Evolutionary conservation across 2,329 filamentous ascomycete genomes (phyloP), one percentile per base, ranked within the genome.

Genomic region (Cadophora luteo-olivacea): DNA sequence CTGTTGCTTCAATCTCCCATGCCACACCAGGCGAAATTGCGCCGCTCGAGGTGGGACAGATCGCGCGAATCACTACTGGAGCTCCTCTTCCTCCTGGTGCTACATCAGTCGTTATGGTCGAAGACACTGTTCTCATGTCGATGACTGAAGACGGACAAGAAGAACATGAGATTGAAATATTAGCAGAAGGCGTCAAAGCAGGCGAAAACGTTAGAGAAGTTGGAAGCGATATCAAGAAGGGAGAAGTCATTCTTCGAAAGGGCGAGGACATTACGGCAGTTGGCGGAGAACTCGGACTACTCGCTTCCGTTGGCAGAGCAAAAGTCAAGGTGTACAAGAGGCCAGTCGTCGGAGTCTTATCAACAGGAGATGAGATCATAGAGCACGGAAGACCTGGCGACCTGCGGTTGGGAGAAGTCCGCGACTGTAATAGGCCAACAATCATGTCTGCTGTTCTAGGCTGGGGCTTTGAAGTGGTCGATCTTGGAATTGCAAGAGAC

Each of bases 71-170:
- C 74, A 99, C 96, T 0, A 99, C 96, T 0, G 96, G 96, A 0
- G 96, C 96, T 6, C 95, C 96, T 12, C 82, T 99, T 0, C 96
- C 96, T 0, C 89, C 90, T 0, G 93, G 94, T 0, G 93, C 96
- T 1, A 97, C 93, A 32, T 91, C 95, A 0, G 94, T 99, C 5
- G 91, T 97, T 58, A 98, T 97, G 93, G 96, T 99, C 0, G 96
- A 99, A 81, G 96, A 97, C 76, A 99, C 96, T 0, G 81, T 90
- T 0, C 83, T 99, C 4, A 88, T 87, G 69, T 89, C 87, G 1
- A 89, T 88, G 79, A 96, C 93, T 0, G 89, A 92, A 0, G 92
- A 97, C 73, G 92, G 90, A 0, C 85, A 85, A 62, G 96, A 99
- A 80, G 96, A 99, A 79, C 90, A 90, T 61, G 91, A 94, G 70